phyloP scores from a whole-genome alignment of 75 land plant genomes.

The Cryptomeria japonica region DNA sequence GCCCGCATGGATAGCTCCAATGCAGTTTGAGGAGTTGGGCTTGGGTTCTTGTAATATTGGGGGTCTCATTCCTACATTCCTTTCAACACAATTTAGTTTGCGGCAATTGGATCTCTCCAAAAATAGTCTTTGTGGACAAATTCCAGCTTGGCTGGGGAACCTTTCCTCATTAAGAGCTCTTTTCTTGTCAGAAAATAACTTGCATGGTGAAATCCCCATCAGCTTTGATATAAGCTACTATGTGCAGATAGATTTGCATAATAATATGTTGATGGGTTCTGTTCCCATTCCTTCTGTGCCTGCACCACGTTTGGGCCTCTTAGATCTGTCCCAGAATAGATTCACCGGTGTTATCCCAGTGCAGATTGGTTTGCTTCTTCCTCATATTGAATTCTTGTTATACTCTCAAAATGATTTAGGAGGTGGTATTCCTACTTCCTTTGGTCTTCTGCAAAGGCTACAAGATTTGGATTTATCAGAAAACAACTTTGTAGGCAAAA shows the following conservation, averaged over 20 bases:
- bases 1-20: too few relatives aligned
- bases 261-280: too few relatives aligned
- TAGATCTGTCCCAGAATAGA: too few relatives aligned
- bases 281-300: too few relatives aligned
- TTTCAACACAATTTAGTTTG: not conserved
- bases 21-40: too few relatives aligned
- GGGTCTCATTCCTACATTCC: not conserved
- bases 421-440: not conserved
- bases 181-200: not conserved
- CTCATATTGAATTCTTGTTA: not conserved
- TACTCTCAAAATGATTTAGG: not conserved
- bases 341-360: too few relatives aligned
- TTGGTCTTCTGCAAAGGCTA: not conserved
- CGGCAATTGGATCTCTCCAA: not conserved
- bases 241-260: not conserved
- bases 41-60: not conserved
- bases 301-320: too few relatives aligned
- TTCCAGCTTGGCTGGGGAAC: not conserved
- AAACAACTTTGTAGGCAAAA: not conserved
- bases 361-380: not conserved
- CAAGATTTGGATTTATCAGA: not conserved
- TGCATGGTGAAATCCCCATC: not conserved
- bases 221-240: not conserved
- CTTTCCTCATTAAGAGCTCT: not conserved
- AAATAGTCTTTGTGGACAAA: not conserved